Conservation (phyloP, 1,284 basidiomycete species). For the Leccinum griseonigrum region DNA sequence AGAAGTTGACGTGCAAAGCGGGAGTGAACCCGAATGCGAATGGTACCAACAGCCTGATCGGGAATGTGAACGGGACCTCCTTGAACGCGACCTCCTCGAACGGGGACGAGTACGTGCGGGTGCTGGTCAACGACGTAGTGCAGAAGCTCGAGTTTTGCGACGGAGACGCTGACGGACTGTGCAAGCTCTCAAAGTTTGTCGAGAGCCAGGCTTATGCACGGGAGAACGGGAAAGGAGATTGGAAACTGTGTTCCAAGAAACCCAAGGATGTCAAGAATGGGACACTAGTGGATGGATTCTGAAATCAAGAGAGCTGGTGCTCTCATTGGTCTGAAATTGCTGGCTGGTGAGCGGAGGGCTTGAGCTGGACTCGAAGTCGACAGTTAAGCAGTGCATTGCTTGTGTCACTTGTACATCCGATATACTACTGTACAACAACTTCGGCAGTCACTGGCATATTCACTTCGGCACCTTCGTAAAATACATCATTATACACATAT, state of each 20-base stretch:
- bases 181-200: neutral
- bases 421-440: too few species aligned
- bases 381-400: too few species aligned
- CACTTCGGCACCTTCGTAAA: too few species aligned
- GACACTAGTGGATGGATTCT: neutral
- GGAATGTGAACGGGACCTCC: neutral
- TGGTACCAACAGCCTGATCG: neutral
- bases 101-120: neutral
- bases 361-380: neutral
- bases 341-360: neutral
- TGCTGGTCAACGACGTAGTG: neutral
- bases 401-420: too few species aligned
- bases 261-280: neutral
- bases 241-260: neutral
- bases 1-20: neutral
- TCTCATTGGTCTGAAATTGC: neutral
- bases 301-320: too few species aligned
- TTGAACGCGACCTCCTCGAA: too few species aligned
- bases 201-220: neutral
- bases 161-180: neutral
- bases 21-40: neutral
- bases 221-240: constrained; percentile 1
- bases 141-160: neutral
- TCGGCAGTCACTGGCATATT: too few species aligned
- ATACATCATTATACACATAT: too few species aligned